phyloP scores from a whole-genome alignment of 345 rosid genomes.

The Syzygium grande region DNA sequence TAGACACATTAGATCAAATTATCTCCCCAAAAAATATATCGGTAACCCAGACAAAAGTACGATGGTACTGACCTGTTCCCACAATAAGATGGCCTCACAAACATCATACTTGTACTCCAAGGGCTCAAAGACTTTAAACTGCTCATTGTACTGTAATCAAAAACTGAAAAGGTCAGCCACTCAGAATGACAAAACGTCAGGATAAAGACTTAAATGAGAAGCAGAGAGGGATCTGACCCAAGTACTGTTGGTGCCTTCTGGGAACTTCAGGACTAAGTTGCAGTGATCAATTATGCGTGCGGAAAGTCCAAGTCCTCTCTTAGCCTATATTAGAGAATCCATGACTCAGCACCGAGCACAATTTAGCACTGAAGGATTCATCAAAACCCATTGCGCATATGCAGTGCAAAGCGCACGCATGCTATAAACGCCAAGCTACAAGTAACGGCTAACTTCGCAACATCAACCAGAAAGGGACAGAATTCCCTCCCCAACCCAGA shows the following conservation, averaged over 20 bases:
- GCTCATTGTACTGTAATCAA: constrained; percentile 63
- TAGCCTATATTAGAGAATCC: constrained; percentile 36
- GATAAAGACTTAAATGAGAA: background rate
- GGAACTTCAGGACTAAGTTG: constrained; percentile 77
- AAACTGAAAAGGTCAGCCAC: background rate
- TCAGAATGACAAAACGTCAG: background rate
- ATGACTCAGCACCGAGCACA: background rate
- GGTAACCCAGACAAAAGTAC: background rate
- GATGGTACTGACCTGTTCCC: constrained; percentile 81
- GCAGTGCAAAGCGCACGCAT: background rate
- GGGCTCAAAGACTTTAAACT: constrained; percentile 78
- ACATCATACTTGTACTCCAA: constrained; percentile 85
- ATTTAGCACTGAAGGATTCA: background rate
- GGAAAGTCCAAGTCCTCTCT: constrained; percentile 86
- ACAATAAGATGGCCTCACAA: constrained; percentile 77
- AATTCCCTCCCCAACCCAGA: background rate
- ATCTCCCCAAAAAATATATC: background rate
- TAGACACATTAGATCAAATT: constrained; percentile 12
- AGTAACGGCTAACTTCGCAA: background rate
- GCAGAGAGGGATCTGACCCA: constrained; percentile 45
- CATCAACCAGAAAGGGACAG: background rate
- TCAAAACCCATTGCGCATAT: background rate
- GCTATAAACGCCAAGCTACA: background rate
- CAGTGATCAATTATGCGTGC: constrained; percentile 70
- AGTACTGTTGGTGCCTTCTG: constrained; percentile 89